Evolutionary conservation across 2,329 filamentous ascomycete genomes (phyloP).

Genomic region (Penicillium paneum): DNA sequence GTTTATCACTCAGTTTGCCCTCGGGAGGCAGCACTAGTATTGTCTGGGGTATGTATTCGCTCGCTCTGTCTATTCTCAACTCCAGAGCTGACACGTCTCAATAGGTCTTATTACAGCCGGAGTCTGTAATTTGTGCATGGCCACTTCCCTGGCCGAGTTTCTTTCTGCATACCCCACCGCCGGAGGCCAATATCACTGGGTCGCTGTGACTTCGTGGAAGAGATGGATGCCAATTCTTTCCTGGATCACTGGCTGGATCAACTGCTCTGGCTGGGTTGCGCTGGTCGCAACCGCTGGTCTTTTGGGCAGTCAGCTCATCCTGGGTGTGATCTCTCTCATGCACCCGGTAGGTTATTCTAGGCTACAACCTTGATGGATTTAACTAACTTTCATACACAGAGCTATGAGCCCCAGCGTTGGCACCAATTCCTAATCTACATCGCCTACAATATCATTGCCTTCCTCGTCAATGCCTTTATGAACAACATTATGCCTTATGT

Average conservation of each 20-base stretch:
- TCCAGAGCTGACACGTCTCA: neutral
- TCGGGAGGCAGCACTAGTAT: slow-evolving; percentile 69
- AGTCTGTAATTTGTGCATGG: slow-evolving; percentile 67
- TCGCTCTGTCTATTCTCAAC: neutral
- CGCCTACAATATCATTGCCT: slow-evolving; percentile 59
- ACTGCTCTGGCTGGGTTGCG: slow-evolving; percentile 69
- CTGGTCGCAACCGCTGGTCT: slow-evolving; percentile 66
- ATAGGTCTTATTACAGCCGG: slow-evolving; percentile 55
- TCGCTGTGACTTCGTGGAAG: slow-evolving; percentile 57
- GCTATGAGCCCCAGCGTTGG: slow-evolving; percentile 59
- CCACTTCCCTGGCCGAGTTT: slow-evolving; percentile 68
- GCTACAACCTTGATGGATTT: neutral
- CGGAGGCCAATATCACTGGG: slow-evolving; percentile 70
- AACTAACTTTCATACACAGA: slow-evolving; percentile 11
- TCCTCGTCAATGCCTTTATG: slow-evolving; percentile 64
- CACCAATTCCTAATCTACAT: slow-evolving; percentile 73
- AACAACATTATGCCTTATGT: slow-evolving; percentile 61
- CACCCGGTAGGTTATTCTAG: slow-evolving; percentile 41
- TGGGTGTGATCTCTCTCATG: slow-evolving; percentile 63
- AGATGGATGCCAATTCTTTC: slow-evolving; percentile 61
- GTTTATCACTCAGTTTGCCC: slow-evolving; percentile 60
- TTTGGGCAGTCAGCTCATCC: slow-evolving; percentile 63
- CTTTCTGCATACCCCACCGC: slow-evolving; percentile 62
- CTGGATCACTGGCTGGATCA: slow-evolving; percentile 66
- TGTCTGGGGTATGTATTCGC: slow-evolving; percentile 62